Conservation (phyloP, 2,329 filamentous ascomycete species). For the Sordariomycetes sp. region DNA sequence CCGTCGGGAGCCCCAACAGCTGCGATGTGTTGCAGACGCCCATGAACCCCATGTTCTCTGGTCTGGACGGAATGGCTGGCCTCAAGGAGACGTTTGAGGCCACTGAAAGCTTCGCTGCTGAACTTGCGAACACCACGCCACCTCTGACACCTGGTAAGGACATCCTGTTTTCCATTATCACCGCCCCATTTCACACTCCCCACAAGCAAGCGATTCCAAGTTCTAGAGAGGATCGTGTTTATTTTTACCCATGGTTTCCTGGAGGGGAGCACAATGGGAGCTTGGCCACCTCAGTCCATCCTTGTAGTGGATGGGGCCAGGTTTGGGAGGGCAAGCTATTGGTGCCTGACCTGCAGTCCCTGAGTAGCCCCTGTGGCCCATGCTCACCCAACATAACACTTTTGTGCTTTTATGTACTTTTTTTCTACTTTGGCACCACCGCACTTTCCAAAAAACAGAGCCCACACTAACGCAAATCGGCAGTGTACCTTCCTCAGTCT, state of each 20-base stretch:
- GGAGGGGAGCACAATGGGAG: too few species aligned
- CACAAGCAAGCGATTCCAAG: too few species aligned
- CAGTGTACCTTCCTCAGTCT: constrained; percentile 30
- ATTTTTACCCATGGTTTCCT: neutral
- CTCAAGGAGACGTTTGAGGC: constrained; percentile 64
- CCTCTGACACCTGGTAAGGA: constrained; percentile 77
- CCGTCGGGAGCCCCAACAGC: constrained; percentile 74
- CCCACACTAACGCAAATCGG: constrained; percentile 10
- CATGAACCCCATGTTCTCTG: constrained; percentile 67
- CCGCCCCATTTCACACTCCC: neutral
- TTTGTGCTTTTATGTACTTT: too few species aligned
- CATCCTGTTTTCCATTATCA: neutral
- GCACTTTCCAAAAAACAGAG: neutral
- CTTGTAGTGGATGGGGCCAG: too few species aligned
- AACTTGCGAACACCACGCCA: constrained; percentile 74
- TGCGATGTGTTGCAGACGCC: constrained; percentile 74
- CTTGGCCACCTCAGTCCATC: too few species aligned
- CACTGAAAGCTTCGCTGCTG: constrained; percentile 63
- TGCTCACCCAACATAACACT: neutral
- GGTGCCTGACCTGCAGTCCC: neutral
- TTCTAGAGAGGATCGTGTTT: neutral
- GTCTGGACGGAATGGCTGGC: constrained; percentile 51
- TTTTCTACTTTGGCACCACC: neutral
- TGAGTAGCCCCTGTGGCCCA: neutral
- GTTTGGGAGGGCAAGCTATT: neutral